Percentiles rank a stretch among this genome's conserved stretches.
Conservation (phyloP, 495 filamentous ascomycete species). For the Acidiella bohemica region DNA sequence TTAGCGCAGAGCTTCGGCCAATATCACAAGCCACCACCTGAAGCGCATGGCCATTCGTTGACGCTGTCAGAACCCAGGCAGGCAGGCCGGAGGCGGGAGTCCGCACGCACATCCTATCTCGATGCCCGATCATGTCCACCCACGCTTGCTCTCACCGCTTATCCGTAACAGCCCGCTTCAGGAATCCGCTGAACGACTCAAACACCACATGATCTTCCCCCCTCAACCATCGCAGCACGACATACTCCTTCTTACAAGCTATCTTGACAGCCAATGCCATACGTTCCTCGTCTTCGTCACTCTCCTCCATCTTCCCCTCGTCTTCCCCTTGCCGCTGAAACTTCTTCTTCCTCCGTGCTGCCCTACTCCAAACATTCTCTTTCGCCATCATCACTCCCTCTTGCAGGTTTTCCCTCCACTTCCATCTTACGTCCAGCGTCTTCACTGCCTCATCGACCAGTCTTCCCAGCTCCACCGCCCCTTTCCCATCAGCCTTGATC, state of each 20-base stretch:
- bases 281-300: conserved; percentile 24
- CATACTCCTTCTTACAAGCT: conserved; percentile 19
- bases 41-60: no score
- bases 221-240: conserved; percentile 58
- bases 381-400: conserved; percentile 37
- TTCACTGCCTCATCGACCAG: conserved; percentile 32
- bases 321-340: not conserved
- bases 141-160: no score
- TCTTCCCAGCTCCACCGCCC: conserved; percentile 20
- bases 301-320: conserved; percentile 18
- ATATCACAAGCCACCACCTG: no score
- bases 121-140: no score
- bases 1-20: no score
- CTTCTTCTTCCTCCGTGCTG: conserved; percentile 40
- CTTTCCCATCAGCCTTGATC: conserved; percentile 32
- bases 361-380: conserved; percentile 59
- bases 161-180: conserved; percentile 28
- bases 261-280: conserved; percentile 38
- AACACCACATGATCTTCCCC: conserved; percentile 65
- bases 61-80: no score
- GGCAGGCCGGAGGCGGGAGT: no score
- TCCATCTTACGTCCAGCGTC: conserved; percentile 39
- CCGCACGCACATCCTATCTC: no score
- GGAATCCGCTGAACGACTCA: conserved; percentile 77
- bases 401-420: conserved; percentile 32